Evolutionary conservation across 345 rosid genomes (phyloP), one percentile per base, ranked within the genome.

Genomic region (Citrus australasica): DNA sequence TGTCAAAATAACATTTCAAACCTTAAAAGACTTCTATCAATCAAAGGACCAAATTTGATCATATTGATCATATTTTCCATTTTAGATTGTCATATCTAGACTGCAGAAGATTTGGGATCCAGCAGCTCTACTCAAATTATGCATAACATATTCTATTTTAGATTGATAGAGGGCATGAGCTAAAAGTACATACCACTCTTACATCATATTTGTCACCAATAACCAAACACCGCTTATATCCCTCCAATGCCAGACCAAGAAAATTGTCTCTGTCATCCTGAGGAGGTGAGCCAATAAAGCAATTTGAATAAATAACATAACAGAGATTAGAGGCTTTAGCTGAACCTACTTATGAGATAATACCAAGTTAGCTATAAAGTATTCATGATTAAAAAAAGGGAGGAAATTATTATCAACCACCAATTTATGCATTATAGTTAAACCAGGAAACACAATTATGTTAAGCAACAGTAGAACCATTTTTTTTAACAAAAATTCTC

Each of bases 221-320:
- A 62, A 93, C 93, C 88, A 95, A 79, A 85, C 98, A 95, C 32
- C 86, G 89, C 74, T 90, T 88, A 83, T 95, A 95, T 77, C 98
- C 98, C 81, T 95, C 98, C 93, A 95, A 83, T 61, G 98, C 94
- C 65, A 92, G 83, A 88, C 83, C 82, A 82, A 95, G 98, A 86
- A 95, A 92, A 85, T 91, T 92, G 86, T 95, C 94, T 79, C 89
- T 89, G 85, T 95, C 98, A 85, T 87, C 92, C 98, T 95, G 90
- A 70, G 53, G 71, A 33, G 79, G 78, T 25, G 67, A 77, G 69
- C 53, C 67, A 67, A 59, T 37, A 64, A 80, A 72, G 69, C 21
- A 73, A 71, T 53, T 9, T 73, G 19, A 78, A 27, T 40, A 33
- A 6, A 42, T 46, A 46, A 42, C 30, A 55, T 35, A 73, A 27